Percentiles rank a stretch among this genome's conserved stretches.
These are phyloP conservation scores for Cladorrhinum sp. DNA, from an alignment of 2,329 filamentous ascomycete genomes.

Conservation along the genomic window DNA sequence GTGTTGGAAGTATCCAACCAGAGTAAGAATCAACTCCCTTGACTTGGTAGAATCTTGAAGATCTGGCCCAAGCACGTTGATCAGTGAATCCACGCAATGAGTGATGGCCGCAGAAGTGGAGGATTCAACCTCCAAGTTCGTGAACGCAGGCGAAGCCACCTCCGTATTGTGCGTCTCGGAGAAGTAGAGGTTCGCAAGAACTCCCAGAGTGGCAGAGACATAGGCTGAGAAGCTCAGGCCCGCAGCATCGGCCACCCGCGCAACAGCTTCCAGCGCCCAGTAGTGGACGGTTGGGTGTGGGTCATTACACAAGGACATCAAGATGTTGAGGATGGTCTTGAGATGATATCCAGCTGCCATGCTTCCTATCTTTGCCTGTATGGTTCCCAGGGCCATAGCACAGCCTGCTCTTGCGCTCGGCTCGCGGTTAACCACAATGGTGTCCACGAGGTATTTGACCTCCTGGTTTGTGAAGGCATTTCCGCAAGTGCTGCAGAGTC, in stretches of 20 bases:
- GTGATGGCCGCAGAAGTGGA: conserved; percentile 80
- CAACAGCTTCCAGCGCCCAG: conserved; percentile 88
- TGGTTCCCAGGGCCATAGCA: conserved; percentile 87
- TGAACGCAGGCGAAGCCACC: conserved; percentile 73
- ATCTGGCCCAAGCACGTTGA: conserved; percentile 94
- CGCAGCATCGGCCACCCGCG: conserved; percentile 83
- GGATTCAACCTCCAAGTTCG: conserved; percentile 84
- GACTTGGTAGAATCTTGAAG: conserved; percentile 89
- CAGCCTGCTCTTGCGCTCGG: conserved; percentile 91
- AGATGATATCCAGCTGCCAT: conserved; percentile 97
- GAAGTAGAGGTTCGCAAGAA: conserved; percentile 90
- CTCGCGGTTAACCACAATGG: conserved; percentile 89
- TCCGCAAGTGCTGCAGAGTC: conserved; percentile 79
- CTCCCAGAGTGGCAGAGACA: conserved; percentile 84
- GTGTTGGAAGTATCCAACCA: conserved; percentile 78
- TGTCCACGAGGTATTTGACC: conserved; percentile 84
- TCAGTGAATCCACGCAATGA: conserved; percentile 87
- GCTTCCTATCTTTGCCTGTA: conserved; percentile 91
- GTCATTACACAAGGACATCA: conserved; percentile 97
- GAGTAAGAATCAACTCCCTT: conserved; percentile 83
- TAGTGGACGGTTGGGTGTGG: conserved; percentile 94
- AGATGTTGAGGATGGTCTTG: conserved; percentile 93
- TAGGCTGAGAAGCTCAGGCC: conserved; percentile 89
- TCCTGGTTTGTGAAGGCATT: conserved; percentile 86
- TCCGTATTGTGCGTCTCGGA: conserved; percentile 89